Evolutionary conservation across 805 yeast genomes (phyloP), one percentile per base, ranked within the genome.

Genomic region (Wickerhamomyces rabaulensis): DNA sequence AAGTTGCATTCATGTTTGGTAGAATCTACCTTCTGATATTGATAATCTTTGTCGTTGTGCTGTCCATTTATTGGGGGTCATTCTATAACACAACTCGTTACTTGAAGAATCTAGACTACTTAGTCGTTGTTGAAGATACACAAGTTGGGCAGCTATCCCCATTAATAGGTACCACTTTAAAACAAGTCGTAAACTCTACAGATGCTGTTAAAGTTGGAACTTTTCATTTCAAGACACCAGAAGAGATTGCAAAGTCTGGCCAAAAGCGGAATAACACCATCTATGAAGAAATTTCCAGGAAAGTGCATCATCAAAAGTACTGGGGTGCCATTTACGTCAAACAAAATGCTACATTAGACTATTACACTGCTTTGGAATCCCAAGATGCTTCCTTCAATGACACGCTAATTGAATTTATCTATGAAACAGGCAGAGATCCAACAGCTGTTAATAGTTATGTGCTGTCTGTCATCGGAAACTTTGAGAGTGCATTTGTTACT

Each of bases 341-440:
- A 19, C 60, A 66, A 6, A 71, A 76, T 54, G 78, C 84, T 1
- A 66, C 78, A 3, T 54, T 49, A 19, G 43, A 48, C 29, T 52
- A 54, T 16, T 55, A 44, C 39, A 26, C 47, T 3, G 64, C 65
- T 0, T 39, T 61, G 9, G 21, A 42, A 23, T 40, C 44, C 0
- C 39, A 44, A n/a, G 40, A 52, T 15, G n/a, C 53, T 1, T 19
- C 48, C 1, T 53, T 51, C 41, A 46, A 48, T 40, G 35, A 47
- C 6, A 37, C 46, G 9, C 42, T 13, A 37, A 53, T 78, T 20
- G 57, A 65, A 6, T 61, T 74, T 2, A 61, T 71, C 40, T 82
- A 74, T 56, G 87, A 82, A 60, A 74, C 84, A 0, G 86, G 81
- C 3, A 64, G 87, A 52, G 86, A 83, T 56, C 65, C 74, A 44